Base-by-base conservation (phyloP, 148 eudicot genomes). In the Silene conica region DNA sequence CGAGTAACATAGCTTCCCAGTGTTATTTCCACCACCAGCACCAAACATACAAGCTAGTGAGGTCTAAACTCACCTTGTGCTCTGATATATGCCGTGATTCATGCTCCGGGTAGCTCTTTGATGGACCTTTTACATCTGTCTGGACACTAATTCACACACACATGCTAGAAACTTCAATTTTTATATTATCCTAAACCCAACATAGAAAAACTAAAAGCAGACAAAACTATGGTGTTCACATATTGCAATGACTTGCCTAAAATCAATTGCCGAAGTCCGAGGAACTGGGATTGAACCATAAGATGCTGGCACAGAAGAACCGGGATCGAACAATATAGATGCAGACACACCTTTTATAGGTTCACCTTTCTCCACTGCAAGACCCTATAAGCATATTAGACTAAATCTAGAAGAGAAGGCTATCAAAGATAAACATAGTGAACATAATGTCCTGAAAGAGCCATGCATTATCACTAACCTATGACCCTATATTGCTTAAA, bases 361-460 rank as follows among this genome's bases (percentile, higher is more conserved):
- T 75, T 92, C 96, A 75, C 90, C 92, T 79, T 87, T 92, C 82
- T 92, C 97, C 80, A 85, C 92, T 85, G 96, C 97, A 83, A 92
- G 91, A 83, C 96, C 97, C 97, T 92, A 92, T 81, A 79, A 69
- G 81, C 83, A 79, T 71, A 74, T 87, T 77, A 85, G 81, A 74
- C 67, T 67, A 70, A 55, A 67, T 67, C 72, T 75, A 43, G 18
- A 25, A 61, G 14, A 43, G 26, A 56, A 57, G 34, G 19, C 11
- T 9, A 10, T 41, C 67, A 20, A 50, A 21, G 56, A 46, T 31
- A 8, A 26, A 26, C 31, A n/a, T 14, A 15, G 19, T 28, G 8
- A 41, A 26, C 4, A 28, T 14, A 1, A 25, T 16, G 45, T 63
- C 18, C 43, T 0, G n/a, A 28, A 28, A 28, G 18, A 28, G 31